A percentile compares a stretch with the other conserved stretches of the same genome.
Conservation (phyloP, 305 asterid genomes). For the Solanum hybrid region DNA sequence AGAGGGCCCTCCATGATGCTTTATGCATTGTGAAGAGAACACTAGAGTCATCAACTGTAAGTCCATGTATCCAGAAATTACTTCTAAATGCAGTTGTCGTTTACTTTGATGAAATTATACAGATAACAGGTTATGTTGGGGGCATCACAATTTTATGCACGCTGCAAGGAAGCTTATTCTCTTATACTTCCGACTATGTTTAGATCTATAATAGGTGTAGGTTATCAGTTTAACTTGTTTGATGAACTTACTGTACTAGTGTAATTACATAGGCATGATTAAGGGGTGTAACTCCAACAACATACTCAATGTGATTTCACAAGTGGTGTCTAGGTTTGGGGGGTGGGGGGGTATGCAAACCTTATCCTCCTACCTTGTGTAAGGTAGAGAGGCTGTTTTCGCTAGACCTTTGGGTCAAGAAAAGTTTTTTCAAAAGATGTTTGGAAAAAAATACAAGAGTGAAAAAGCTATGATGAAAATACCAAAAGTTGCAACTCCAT, state of each 20-base stretch:
- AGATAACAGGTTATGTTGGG: neutral
- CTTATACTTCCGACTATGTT: neutral
- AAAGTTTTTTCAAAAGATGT: neutral
- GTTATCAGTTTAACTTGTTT: neutral
- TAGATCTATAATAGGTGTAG: neutral
- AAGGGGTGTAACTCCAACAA: neutral
- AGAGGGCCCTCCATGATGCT: conserved; percentile 88
- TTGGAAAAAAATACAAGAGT: neutral
- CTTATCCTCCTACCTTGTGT: neutral
- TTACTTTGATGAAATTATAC: neutral
- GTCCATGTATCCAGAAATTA: conserved; percentile 7
- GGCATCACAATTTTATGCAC: neutral
- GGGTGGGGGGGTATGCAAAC: neutral
- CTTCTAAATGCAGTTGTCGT: neutral
- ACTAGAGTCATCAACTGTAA: conserved; percentile 75
- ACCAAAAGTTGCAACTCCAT: neutral
- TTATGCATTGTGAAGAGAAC: conserved; percentile 83
- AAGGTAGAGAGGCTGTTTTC: neutral
- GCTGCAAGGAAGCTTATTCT: neutral
- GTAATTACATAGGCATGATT: neutral
- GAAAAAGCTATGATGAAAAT: neutral
- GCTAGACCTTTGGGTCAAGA: neutral
- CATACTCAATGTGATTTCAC: neutral
- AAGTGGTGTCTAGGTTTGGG: neutral
- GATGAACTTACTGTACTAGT: neutral